A percentile compares a stretch with the other conserved stretches of the same genome.
These are phyloP conservation scores for Allantophomopsis cytisporea DNA, from an alignment of 2,329 filamentous ascomycete genomes.

Conservation along the genomic window DNA sequence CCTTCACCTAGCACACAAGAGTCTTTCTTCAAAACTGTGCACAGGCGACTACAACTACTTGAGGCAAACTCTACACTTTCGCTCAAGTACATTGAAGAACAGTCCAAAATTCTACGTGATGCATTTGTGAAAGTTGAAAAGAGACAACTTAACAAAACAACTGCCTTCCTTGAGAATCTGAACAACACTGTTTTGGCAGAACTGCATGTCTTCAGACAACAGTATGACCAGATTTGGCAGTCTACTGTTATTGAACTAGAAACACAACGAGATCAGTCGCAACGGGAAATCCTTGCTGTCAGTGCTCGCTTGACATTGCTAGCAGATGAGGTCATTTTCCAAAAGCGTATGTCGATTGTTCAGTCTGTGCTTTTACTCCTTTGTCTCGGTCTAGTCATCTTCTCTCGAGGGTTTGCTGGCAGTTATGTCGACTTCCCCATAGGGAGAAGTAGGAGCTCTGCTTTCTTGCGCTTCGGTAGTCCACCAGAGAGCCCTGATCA, in stretches of 20 bases:
- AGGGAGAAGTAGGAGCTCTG: conserved; percentile 6
- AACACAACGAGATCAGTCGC: conserved; percentile 71
- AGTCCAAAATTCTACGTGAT: conserved; percentile 80
- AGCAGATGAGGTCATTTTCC: conserved; percentile 80
- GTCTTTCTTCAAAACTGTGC: conserved; percentile 93
- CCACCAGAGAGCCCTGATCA: conserved; percentile 12
- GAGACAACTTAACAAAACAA: conserved; percentile 72
- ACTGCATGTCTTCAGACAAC: conserved; percentile 60
- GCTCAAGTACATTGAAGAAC: conserved; percentile 91
- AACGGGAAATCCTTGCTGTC: conserved; percentile 72
- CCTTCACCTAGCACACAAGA: conserved; percentile 81
- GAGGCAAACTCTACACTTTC: conserved; percentile 89
- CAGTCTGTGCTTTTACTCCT: conserved; percentile 79
- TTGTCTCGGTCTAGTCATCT: conserved; percentile 79
- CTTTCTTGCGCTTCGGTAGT: conserved; percentile 7
- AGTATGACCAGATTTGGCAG: conserved; percentile 96
- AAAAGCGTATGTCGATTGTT: conserved; percentile 86
- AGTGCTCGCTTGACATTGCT: conserved; percentile 71
- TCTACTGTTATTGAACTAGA: conserved; percentile 87
- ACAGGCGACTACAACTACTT: conserved; percentile 80
- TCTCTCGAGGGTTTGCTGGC: conserved; percentile 39
- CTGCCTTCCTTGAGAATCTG: conserved; percentile 68
- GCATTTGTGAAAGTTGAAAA: conserved; percentile 80
- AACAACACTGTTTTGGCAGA: conserved; percentile 80
- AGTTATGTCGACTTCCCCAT: conserved; percentile 11